These are phyloP conservation scores for Juncus effusus DNA, from an alignment of 176 grass and related monocot genomes.

Conservation along the genomic window DNA sequence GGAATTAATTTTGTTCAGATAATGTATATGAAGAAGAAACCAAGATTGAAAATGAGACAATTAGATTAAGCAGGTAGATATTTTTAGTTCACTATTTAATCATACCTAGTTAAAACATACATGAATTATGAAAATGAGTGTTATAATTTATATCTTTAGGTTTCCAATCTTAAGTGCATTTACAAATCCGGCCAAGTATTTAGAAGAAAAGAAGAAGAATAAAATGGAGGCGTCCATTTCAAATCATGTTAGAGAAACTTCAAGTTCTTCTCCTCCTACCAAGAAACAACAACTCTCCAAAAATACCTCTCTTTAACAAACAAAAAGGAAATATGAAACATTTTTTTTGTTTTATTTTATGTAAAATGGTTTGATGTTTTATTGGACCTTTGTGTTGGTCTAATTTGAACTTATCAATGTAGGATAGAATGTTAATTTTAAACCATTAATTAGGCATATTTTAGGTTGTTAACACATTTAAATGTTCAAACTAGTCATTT, in stretches of 20 bases:
- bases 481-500: too few species aligned
- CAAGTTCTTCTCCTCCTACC: conserved; percentile 45
- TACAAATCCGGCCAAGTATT: conserved; percentile 34
- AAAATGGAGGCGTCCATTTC: conserved; percentile 42
- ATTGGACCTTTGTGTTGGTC: conserved; percentile 1
- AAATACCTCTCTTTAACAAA: conserved; percentile 34
- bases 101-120: neutral
- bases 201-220: conserved; percentile 32
- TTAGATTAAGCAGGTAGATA: conserved; percentile 54
- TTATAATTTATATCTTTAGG: conserved; percentile 23
- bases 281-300: conserved; percentile 44
- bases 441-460: too few species aligned
- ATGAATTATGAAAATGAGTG: neutral
- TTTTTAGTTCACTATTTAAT: neutral
- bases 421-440: too few species aligned
- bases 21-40: conserved; percentile 57
- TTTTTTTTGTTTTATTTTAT: conserved; percentile 10
- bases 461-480: too few species aligned
- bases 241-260: conserved; percentile 35
- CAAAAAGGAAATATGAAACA: neutral
- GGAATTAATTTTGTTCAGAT: conserved; percentile 20
- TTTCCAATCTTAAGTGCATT: conserved; percentile 68
- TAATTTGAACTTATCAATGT: neutral
- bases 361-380: conserved; percentile 12
- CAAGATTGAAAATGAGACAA: conserved; percentile 47